Percentiles rank a stretch among this genome's conserved stretches.
Conservation (phyloP, 805 yeast species). For the Nematodospora valgi region DNA sequence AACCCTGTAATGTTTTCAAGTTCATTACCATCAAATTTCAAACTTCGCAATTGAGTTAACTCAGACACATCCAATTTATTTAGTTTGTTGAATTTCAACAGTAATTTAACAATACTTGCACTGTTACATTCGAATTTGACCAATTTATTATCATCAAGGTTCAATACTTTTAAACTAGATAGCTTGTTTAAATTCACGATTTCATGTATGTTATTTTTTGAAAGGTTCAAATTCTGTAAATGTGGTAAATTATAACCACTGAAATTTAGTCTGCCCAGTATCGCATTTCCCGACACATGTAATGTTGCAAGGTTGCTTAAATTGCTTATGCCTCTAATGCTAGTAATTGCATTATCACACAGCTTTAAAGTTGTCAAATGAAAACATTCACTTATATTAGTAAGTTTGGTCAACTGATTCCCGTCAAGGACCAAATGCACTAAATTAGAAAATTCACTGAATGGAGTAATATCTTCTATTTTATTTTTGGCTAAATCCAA, state of each 20-base stretch:
- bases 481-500: conserved; percentile 37
- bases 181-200: conserved; percentile 35
- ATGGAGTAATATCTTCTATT: conserved; percentile 40
- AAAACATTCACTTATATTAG: conserved; percentile 33
- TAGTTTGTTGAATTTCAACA: conserved; percentile 37
- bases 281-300: conserved; percentile 39
- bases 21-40: conserved; percentile 45
- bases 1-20: conserved; percentile 23
- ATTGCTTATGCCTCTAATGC: conserved; percentile 33
- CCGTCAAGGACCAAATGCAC: conserved; percentile 39
- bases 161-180: conserved; percentile 34
- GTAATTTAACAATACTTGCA: conserved; percentile 31
- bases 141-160: conserved; percentile 41
- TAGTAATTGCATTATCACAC: conserved; percentile 31
- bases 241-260: conserved; percentile 28
- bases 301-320: conserved; percentile 39
- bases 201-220: conserved; percentile 36
- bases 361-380: conserved; percentile 42
- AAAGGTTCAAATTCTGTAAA: conserved; percentile 42
- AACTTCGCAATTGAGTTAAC: conserved; percentile 38
- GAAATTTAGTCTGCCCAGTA: conserved; percentile 39
- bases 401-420: conserved; percentile 35
- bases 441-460: conserved; percentile 36
- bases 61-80: conserved; percentile 24
- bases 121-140: conserved; percentile 14